These are phyloP conservation scores for Trametes sp. DNA, from an alignment of 1,284 basidiomycete species.

Conservation along the genomic window DNA sequence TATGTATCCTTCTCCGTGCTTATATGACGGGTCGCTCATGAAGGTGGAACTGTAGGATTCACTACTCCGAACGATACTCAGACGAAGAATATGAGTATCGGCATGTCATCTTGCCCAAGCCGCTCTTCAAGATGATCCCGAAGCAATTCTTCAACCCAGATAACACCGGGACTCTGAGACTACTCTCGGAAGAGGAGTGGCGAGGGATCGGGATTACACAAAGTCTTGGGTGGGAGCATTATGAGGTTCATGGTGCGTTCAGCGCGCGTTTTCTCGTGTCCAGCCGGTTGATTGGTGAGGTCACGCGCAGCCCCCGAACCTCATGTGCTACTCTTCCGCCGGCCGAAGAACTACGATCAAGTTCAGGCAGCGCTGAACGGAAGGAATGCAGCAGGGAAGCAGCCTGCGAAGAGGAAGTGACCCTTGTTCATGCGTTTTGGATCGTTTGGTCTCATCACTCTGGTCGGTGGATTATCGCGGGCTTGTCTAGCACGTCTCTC, in stretches of 20 bases:
- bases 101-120: constrained; percentile 92
- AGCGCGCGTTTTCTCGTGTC: not conserved
- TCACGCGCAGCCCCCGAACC: constrained; percentile 77
- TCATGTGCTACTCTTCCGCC: constrained; percentile 84
- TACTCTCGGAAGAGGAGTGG: constrained; percentile 91
- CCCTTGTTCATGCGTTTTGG: constrained; percentile 1
- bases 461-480: constrained; percentile 16
- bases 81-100: constrained; percentile 89
- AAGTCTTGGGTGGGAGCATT: constrained; percentile 97
- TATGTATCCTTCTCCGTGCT: constrained; percentile 27
- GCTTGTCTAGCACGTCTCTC: constrained; percentile 13
- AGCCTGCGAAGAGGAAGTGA: constrained; percentile 43
- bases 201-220: constrained; percentile 95
- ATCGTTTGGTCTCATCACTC: constrained; percentile 9
- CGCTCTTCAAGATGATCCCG: constrained; percentile 87
- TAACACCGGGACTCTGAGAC: constrained; percentile 80
- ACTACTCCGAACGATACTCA: constrained; percentile 85
- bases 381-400: constrained; percentile 33
- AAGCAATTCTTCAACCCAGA: constrained; percentile 82
- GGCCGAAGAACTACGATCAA: constrained; percentile 66
- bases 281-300: constrained; percentile 8
- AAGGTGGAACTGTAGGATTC: constrained; percentile 59
- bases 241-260: constrained; percentile 90
- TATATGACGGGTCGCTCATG: constrained; percentile 26
- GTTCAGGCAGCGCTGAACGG: constrained; percentile 36